These are phyloP conservation scores for Psidium friedrichsthalianum DNA, from an alignment of 345 rosid species.

Conservation along the genomic window DNA sequence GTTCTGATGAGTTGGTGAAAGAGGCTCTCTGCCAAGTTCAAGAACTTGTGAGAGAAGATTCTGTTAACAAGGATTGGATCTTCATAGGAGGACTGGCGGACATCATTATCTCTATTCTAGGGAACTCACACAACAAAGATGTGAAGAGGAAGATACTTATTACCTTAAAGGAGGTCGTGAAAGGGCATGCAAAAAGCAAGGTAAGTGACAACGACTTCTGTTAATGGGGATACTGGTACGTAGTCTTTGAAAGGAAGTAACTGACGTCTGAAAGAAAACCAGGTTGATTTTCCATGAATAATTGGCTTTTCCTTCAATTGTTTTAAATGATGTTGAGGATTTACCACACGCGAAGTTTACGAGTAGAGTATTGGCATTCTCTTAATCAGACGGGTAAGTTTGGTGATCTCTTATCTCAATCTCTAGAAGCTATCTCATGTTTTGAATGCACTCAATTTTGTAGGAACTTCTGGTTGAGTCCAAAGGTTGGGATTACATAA, in stretches of 20 bases:
- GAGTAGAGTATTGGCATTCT: background rate
- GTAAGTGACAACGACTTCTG: conserved; percentile 8
- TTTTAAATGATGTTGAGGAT: background rate
- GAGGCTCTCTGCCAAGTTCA: conserved; percentile 47
- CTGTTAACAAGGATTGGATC: conserved; percentile 62
- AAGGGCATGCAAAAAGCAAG: conserved; percentile 57
- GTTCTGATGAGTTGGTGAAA: conserved; percentile 19
- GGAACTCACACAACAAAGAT: conserved; percentile 31
- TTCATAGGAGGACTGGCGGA: conserved; percentile 49
- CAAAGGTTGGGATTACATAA: conserved; percentile 45
- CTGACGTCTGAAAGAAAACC: background rate
- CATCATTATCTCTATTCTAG: conserved; percentile 29
- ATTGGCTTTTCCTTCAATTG: background rate
- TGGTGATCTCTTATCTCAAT: background rate
- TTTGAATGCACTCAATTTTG: conserved; percentile 2
- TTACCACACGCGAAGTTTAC: background rate
- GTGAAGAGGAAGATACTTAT: conserved; percentile 40
- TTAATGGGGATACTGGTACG: background rate
- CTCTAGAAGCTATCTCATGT: no score
- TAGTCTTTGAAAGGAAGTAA: background rate
- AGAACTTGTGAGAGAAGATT: conserved; percentile 43
- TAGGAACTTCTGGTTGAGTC: conserved; percentile 38
- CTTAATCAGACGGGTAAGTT: background rate
- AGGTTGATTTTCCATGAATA: background rate
- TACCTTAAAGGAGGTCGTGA: conserved; percentile 37